Percentiles rank a stretch among this genome's conserved stretches.
Evolutionary conservation across 2,329 filamentous ascomycete species (phyloP).

Genomic region (Talaromyces sp.): DNA sequence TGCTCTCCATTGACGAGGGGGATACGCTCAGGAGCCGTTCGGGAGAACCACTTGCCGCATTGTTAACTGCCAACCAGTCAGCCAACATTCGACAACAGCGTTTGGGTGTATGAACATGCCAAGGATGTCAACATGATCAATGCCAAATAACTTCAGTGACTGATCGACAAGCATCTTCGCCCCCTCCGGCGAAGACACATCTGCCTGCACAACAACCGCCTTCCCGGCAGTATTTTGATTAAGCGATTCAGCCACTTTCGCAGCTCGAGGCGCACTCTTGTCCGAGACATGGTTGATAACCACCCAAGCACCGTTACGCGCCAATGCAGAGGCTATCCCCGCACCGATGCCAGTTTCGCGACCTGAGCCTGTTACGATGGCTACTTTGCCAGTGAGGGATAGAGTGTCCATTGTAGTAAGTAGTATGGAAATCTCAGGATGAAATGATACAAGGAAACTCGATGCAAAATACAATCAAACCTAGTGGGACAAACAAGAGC

Average conservation of each 20-base stretch:
- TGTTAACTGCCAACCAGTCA: slow-evolving; percentile 20
- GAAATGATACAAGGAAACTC: background rate
- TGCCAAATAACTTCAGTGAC: slow-evolving; percentile 11
- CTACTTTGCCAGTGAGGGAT: slow-evolving; percentile 32
- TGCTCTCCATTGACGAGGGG: slow-evolving; percentile 13
- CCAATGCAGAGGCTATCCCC: slow-evolving; percentile 28
- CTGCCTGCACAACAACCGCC: slow-evolving; percentile 20
- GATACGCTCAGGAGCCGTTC: slow-evolving; percentile 13
- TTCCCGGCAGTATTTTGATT: slow-evolving; percentile 14
- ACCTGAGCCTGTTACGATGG: slow-evolving; percentile 35
- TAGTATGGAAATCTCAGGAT: background rate
- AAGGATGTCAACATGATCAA: slow-evolving; percentile 21
- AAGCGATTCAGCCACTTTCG: slow-evolving; percentile 17
- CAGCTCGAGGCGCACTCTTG: slow-evolving; percentile 16
- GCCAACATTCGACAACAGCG: background rate
- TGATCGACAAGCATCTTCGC: slow-evolving; percentile 17
- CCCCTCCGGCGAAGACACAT: slow-evolving; percentile 17
- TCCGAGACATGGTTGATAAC: slow-evolving; percentile 26
- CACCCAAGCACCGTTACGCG: slow-evolving; percentile 25
- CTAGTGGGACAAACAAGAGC: no score
- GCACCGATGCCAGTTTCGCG: slow-evolving; percentile 33
- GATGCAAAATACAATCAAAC: background rate
- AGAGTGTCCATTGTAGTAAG: slow-evolving; percentile 20
- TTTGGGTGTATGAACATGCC: slow-evolving; percentile 14
- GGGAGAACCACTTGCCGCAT: slow-evolving; percentile 16